These are phyloP conservation scores for Grosmannia serpens DNA, from an alignment of 2,329 filamentous ascomycete genomes.

Conservation along the genomic window DNA sequence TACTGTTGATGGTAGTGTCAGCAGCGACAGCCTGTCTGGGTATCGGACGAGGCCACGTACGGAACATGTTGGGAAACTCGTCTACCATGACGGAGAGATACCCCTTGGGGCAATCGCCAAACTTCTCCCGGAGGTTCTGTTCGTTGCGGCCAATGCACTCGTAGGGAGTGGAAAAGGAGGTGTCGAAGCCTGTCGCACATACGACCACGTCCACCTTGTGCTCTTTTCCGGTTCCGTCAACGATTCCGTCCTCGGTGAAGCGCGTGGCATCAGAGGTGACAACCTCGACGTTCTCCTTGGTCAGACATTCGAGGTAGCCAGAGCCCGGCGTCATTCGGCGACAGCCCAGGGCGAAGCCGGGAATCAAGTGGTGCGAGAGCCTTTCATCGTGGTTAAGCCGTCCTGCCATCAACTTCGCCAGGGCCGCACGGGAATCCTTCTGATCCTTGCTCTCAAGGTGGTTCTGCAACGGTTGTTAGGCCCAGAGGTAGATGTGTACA, in stretches of 20 bases:
- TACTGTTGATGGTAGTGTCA: background rate
- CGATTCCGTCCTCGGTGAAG: slow-evolving; percentile 21
- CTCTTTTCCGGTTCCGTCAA: slow-evolving; percentile 15
- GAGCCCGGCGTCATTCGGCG: slow-evolving; percentile 29
- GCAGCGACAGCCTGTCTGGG: no score
- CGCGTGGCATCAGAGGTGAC: slow-evolving; percentile 25
- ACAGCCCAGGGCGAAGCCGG: slow-evolving; percentile 20
- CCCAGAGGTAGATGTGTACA: no score
- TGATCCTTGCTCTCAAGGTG: no score
- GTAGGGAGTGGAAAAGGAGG: slow-evolving; percentile 21
- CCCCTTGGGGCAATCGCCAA: no score
- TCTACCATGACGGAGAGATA: no score
- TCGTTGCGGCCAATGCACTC: slow-evolving; percentile 4
- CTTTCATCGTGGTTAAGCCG: no score
- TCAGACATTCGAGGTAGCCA: slow-evolving; percentile 29
- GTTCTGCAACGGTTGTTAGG: no score
- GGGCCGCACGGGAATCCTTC: no score
- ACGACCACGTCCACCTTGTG: slow-evolving; percentile 16
- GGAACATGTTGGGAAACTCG: no score
- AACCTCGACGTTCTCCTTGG: slow-evolving; percentile 30
- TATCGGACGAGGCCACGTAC: no score
- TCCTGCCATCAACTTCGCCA: no score
- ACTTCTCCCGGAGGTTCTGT: slow-evolving; percentile 6
- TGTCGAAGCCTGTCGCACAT: slow-evolving; percentile 27
- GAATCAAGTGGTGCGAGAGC: background rate